Evolutionary conservation across 306 rosid genomes (phyloP).

Genomic region (Astragalus glycyphyllos): DNA sequence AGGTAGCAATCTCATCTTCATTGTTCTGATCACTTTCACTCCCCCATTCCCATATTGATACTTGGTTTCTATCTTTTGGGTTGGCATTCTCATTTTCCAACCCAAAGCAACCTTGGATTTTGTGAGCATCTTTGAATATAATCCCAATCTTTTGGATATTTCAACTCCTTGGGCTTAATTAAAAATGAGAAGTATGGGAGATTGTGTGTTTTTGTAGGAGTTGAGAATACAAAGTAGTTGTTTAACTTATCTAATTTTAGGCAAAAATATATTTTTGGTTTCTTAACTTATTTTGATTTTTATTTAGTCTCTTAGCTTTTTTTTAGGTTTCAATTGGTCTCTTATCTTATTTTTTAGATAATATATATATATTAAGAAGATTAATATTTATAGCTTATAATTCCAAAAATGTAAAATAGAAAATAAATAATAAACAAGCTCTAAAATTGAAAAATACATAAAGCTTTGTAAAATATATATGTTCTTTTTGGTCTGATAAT

Average conservation of each 20-base stretch:
- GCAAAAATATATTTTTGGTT: too few relatives aligned
- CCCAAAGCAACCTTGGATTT: conserved; percentile 43
- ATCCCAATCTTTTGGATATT: conserved; percentile 16
- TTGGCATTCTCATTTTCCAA: conserved; percentile 36
- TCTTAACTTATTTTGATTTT: too few relatives aligned
- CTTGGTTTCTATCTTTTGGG: conserved; percentile 8
- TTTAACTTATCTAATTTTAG: background rate
- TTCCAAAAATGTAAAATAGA: too few relatives aligned
- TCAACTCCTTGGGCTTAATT: conserved; percentile 13
- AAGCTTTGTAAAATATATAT: too few relatives aligned
- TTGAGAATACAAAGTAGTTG: background rate
- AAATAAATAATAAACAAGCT: too few relatives aligned
- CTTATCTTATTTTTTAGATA: too few relatives aligned
- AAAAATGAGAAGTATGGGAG: conserved; percentile 29
- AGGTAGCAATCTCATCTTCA: conserved; percentile 22
- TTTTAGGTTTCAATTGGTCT: too few relatives aligned
- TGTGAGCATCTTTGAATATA: conserved; percentile 46
- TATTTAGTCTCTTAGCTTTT: too few relatives aligned
- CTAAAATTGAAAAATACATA: too few relatives aligned
- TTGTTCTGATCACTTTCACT: background rate
- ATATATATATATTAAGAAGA: too few relatives aligned
- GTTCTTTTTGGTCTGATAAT: too few relatives aligned
- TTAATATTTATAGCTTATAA: too few relatives aligned
- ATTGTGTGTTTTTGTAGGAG: conserved; percentile 32
- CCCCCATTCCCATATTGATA: conserved; percentile 32